phyloP scores from a whole-genome alignment of 306 rosid species.

The Begonia loranthoides region DNA sequence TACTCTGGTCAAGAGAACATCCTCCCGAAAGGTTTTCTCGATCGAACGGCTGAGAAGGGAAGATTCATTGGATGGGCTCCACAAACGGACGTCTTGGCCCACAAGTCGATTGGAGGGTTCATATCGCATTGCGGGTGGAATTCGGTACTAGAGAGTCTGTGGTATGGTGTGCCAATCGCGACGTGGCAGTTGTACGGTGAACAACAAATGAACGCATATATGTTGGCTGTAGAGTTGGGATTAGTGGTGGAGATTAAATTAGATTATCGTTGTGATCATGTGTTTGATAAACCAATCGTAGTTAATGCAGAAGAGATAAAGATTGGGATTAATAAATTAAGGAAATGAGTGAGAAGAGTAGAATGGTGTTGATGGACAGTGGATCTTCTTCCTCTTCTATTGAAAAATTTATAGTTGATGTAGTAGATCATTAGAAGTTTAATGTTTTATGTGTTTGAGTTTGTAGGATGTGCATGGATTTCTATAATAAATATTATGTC shows the following conservation, averaged over 20 bases:
- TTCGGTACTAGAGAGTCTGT: conserved; percentile 31
- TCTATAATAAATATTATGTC: too few species aligned
- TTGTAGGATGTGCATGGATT: too few species aligned
- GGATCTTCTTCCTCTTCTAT: too few species aligned
- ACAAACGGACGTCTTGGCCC: background rate
- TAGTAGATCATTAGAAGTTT: too few species aligned
- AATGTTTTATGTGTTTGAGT: too few species aligned
- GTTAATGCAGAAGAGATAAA: too few species aligned
- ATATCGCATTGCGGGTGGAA: conserved; percentile 59
- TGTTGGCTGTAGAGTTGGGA: conserved; percentile 21
- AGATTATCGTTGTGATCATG: too few species aligned
- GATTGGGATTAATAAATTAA: too few species aligned
- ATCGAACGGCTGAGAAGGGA: conserved; percentile 4
- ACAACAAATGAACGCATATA: conserved; percentile 38
- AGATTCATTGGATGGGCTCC: conserved; percentile 10
- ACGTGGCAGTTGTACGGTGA: conserved; percentile 37
- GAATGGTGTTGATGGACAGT: too few species aligned
- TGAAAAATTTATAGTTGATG: too few species aligned
- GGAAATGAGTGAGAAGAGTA: too few species aligned
- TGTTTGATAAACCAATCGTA: too few species aligned
- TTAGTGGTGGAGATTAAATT: conserved; percentile 18
- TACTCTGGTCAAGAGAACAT: background rate
- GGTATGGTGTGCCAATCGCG: conserved; percentile 41
- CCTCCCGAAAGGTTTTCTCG: conserved; percentile 10
- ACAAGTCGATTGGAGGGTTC: conserved; percentile 21